Percentiles rank a stretch among this genome's conserved stretches.
Conservation (phyloP, 352 stramenopile genomes). For the Phytophthora cryptogea region DNA sequence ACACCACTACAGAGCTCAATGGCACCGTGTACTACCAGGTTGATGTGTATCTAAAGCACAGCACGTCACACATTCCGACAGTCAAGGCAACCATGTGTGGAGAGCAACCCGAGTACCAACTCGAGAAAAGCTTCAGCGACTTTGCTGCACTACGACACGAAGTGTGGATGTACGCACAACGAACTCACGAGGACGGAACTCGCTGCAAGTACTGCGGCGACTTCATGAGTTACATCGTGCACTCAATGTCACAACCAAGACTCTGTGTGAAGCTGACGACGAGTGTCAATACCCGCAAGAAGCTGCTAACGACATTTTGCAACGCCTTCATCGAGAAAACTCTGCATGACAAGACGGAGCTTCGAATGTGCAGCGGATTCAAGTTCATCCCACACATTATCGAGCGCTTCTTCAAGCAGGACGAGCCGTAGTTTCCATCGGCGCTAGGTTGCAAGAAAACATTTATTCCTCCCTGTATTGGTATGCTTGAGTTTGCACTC, state of each 20-base stretch:
- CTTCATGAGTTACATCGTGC: constrained; percentile 54
- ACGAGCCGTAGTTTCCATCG: neutral
- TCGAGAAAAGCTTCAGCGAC: constrained; percentile 46
- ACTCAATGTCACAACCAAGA: constrained; percentile 44
- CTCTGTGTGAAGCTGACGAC: constrained; percentile 40
- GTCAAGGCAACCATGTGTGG: constrained; percentile 35
- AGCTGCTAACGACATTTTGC: constrained; percentile 38
- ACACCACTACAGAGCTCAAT: constrained; percentile 29
- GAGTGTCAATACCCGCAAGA: constrained; percentile 35
- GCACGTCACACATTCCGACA: constrained; percentile 52
- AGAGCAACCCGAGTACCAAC: constrained; percentile 38
- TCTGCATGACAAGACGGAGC: constrained; percentile 21
- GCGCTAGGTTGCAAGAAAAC: constrained; percentile 17
- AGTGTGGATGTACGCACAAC: constrained; percentile 43
- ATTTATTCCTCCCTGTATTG: constrained; percentile 21
- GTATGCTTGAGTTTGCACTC: constrained; percentile 3
- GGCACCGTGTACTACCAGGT: constrained; percentile 51
- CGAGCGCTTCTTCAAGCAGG: constrained; percentile 41
- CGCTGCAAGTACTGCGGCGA: constrained; percentile 43
- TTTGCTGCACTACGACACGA: constrained; percentile 45
- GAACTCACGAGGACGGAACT: constrained; percentile 21
- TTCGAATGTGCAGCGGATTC: constrained; percentile 26
- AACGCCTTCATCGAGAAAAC: constrained; percentile 45
- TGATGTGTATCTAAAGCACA: constrained; percentile 55
- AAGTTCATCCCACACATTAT: constrained; percentile 40